phyloP scores from a whole-genome alignment of 2,329 filamentous ascomycete species.

The Bipolaris sorokiniana region DNA sequence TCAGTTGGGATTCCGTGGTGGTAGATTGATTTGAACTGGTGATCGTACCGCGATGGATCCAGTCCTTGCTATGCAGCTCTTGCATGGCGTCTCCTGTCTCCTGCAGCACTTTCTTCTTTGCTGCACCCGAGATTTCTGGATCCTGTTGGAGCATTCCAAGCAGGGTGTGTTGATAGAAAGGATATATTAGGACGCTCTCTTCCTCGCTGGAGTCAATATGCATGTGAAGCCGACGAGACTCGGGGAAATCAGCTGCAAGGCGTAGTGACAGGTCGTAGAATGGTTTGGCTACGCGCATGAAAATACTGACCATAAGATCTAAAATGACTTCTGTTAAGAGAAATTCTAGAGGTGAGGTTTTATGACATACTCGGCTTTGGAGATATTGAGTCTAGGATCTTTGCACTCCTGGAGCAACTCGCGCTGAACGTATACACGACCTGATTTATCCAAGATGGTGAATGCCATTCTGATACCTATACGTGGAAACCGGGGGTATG shows the following conservation, averaged over 20 bases:
- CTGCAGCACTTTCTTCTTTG: constrained; percentile 46
- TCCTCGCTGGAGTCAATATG: constrained; percentile 46
- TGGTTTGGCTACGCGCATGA: constrained; percentile 41
- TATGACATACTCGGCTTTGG: constrained; percentile 45
- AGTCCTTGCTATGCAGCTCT: constrained; percentile 48
- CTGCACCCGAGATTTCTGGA: constrained; percentile 35
- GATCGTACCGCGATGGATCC: constrained; percentile 45
- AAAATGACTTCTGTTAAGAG: constrained; percentile 13
- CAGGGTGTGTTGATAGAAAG: constrained; percentile 44
- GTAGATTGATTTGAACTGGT: constrained; percentile 17
- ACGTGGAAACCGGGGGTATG: constrained; percentile 18
- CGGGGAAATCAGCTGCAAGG: constrained; percentile 42
- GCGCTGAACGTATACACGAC: constrained; percentile 45
- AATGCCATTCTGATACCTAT: constrained; percentile 44
- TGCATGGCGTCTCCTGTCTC: constrained; percentile 43
- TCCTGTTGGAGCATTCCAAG: constrained; percentile 44
- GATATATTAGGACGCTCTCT: constrained; percentile 45
- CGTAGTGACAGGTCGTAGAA: constrained; percentile 43
- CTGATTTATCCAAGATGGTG: constrained; percentile 45
- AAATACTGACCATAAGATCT: constrained; percentile 42
- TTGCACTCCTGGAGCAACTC: constrained; percentile 40
- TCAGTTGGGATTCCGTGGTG: constrained; percentile 25
- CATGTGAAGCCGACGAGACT: constrained; percentile 45
- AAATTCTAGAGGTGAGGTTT: constrained; percentile 10
- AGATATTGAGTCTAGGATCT: constrained; percentile 38